These are phyloP conservation scores for Spergularia azorica DNA, from an alignment of 179 eudicot genomes.

Conservation along the genomic window DNA sequence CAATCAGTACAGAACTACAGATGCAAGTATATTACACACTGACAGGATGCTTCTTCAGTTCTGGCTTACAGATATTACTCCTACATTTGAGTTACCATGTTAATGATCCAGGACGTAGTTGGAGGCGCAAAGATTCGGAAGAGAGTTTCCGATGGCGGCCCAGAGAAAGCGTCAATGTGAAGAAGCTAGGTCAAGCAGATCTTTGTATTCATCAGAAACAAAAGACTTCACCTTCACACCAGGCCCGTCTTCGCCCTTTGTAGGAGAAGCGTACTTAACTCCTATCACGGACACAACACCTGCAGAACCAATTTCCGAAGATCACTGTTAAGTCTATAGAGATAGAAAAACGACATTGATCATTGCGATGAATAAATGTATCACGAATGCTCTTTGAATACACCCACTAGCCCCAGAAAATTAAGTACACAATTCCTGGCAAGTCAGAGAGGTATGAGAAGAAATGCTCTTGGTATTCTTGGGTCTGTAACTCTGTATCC, in stretches of 20 bases:
- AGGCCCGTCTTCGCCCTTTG: constrained; percentile 29
- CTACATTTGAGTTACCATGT: neutral
- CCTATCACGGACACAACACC: constrained; percentile 71
- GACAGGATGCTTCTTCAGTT: neutral
- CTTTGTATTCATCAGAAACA: constrained; percentile 53
- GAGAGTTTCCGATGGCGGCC: neutral
- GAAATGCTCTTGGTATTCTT: no score
- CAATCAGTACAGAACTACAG: neutral
- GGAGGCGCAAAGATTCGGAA: neutral
- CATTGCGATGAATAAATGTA: neutral
- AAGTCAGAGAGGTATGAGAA: no score
- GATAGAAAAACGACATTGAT: neutral
- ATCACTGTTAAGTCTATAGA: neutral
- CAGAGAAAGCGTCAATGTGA: constrained; percentile 35
- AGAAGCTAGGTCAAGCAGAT: constrained; percentile 50
- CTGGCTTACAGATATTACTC: neutral
- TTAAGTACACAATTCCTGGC: no score
- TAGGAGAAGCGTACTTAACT: constrained; percentile 62
- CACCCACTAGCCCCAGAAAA: no score
- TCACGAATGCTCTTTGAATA: no score
- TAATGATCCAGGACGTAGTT: neutral
- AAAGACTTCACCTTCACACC: constrained; percentile 58
- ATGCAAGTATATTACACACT: neutral
- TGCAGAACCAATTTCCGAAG: constrained; percentile 29
- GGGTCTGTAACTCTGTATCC: no score